Percentiles rank a stretch among this genome's conserved stretches.
Conservation (phyloP, 164 flowering plant genomes). For the Umbilicus rupestris region DNA sequence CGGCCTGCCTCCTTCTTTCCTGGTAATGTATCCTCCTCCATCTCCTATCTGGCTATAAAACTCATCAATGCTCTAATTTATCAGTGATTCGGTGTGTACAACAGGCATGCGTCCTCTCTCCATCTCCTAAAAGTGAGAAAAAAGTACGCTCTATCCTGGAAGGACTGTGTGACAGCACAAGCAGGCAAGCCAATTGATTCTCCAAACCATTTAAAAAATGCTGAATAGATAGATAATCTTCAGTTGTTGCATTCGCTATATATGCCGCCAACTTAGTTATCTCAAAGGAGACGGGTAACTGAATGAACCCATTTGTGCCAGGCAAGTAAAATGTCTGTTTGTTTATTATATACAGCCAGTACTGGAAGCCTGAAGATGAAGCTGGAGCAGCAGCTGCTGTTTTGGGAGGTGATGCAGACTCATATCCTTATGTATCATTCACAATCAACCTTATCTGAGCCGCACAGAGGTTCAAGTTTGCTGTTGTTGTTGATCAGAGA, state of each 20-base stretch:
- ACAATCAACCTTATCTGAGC: slow-evolving; percentile 61
- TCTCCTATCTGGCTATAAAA: neutral
- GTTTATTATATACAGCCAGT: slow-evolving; percentile 47
- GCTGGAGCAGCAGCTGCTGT: slow-evolving; percentile 43
- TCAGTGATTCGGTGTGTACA: slow-evolving; percentile 23
- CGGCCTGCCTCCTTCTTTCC: slow-evolving; percentile 87
- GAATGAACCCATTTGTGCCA: neutral
- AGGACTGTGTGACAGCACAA: slow-evolving; percentile 45
- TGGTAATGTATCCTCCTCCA: slow-evolving; percentile 41
- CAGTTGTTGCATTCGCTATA: too few relatives aligned
- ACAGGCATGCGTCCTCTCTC: slow-evolving; percentile 82
- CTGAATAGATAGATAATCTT: neutral
- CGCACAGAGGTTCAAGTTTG: neutral
- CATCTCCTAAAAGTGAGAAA: slow-evolving; percentile 79
- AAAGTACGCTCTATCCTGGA: slow-evolving; percentile 86
- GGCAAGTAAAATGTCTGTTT: neutral
- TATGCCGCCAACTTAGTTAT: too few relatives aligned
- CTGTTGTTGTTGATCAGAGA: too few relatives aligned
- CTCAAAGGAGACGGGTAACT: neutral
- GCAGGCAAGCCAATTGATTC: slow-evolving; percentile 41
- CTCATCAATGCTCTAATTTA: slow-evolving; percentile 1
- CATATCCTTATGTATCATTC: slow-evolving; percentile 80
- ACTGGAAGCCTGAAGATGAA: slow-evolving; percentile 92
- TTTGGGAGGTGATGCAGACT: slow-evolving; percentile 74
- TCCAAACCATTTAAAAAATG: neutral